Evolutionary conservation across 139 green algal species (phyloP).

Genomic region (Tetraselmis chui): DNA sequence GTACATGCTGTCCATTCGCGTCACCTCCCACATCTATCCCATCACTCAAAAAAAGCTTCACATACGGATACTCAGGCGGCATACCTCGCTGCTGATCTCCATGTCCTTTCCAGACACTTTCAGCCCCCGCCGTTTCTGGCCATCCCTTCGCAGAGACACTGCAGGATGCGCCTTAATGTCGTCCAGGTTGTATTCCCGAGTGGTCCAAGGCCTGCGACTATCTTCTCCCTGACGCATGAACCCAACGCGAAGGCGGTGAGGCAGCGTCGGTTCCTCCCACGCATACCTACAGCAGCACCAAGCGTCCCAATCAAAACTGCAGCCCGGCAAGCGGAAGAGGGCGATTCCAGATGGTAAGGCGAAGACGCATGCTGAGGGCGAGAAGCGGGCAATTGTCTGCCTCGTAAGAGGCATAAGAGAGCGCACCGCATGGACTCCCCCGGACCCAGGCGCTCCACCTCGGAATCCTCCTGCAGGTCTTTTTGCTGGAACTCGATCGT

Average conservation of each 20-base stretch:
- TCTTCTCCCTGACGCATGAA: slow-evolving; percentile 4
- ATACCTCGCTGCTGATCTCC: background rate
- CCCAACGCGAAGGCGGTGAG: slow-evolving; percentile 17
- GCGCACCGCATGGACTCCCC: background rate
- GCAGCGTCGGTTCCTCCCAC: slow-evolving; percentile 28
- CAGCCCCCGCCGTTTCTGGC: background rate
- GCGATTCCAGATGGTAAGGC: too few relatives aligned
- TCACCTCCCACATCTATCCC: background rate
- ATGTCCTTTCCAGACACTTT: background rate
- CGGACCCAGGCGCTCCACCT: slow-evolving; percentile 20
- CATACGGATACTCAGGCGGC: background rate
- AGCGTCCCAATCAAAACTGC: too few relatives aligned
- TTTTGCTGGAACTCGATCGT: slow-evolving; percentile 32
- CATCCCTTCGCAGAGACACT: background rate
- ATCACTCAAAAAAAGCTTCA: background rate
- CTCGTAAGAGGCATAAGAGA: too few relatives aligned
- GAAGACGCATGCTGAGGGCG: too few relatives aligned
- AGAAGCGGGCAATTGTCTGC: too few relatives aligned
- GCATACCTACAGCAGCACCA: too few relatives aligned
- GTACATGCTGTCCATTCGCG: slow-evolving; percentile 7
- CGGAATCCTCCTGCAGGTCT: slow-evolving; percentile 4
- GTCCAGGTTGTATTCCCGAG: slow-evolving; percentile 38
- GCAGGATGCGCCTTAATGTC: slow-evolving; percentile 24
- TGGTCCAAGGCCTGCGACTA: background rate
- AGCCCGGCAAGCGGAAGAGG: too few relatives aligned